A percentile compares a stretch with the other conserved stretches of the same genome.
These are phyloP conservation scores for Fragaria iinumae DNA, from an alignment of 306 rosid genomes.

Conservation along the genomic window DNA sequence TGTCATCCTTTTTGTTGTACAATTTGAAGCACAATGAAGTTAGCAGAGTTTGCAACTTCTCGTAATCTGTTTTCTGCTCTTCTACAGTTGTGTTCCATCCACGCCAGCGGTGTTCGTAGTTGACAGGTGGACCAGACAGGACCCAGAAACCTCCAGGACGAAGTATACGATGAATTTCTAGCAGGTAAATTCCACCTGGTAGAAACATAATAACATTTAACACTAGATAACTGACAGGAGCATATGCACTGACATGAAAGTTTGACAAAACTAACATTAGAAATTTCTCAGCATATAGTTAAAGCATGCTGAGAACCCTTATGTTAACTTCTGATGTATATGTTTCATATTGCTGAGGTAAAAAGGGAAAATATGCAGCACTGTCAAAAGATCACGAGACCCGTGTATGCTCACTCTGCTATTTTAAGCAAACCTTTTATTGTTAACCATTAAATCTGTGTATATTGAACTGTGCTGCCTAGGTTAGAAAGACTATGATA, in stretches of 20 bases:
- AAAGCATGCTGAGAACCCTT: not conserved
- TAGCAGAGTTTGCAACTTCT: constrained; percentile 72
- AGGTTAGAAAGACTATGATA: not conserved
- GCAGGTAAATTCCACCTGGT: constrained; percentile 89
- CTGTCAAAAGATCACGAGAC: not conserved
- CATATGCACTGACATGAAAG: not conserved
- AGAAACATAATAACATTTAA: constrained; percentile 13
- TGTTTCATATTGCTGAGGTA: not conserved
- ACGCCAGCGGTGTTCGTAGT: constrained; percentile 78
- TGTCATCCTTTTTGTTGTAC: constrained; percentile 86
- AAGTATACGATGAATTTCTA: constrained; percentile 83
- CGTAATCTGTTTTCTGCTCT: constrained; percentile 80
- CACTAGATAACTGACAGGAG: too few species aligned
- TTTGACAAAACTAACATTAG: not conserved
- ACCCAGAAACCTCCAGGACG: constrained; percentile 99
- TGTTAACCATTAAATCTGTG: not conserved
- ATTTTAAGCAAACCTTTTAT: not conserved
- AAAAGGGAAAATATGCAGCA: not conserved
- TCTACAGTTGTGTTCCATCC: constrained; percentile 95
- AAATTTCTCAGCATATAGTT: not conserved
- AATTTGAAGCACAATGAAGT: constrained; percentile 84
- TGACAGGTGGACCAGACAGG: constrained; percentile 94
- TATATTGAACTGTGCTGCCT: constrained; percentile 11
- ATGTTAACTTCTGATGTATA: not conserved
- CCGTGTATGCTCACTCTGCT: not conserved